A percentile compares a stretch with the other conserved stretches of the same genome.
These are phyloP conservation scores for Sphaerosporella brunnea DNA, from an alignment of 495 filamentous ascomycete species.

Conservation along the genomic window DNA sequence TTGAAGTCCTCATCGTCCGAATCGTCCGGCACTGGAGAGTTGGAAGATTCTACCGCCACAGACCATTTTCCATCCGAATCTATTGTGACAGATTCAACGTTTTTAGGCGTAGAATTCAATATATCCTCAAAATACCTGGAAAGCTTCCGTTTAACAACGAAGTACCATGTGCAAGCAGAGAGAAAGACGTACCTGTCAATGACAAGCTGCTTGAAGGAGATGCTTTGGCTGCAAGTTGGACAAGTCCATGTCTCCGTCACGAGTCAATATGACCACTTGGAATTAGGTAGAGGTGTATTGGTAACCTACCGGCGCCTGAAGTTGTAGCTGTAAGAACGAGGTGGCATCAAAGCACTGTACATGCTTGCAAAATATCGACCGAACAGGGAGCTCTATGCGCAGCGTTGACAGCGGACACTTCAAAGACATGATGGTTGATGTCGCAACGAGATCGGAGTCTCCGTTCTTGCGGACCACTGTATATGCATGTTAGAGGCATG, in stretches of 20 bases:
- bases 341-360: slow-evolving; percentile 92
- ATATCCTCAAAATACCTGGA: slow-evolving; percentile 81
- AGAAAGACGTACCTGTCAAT: slow-evolving; percentile 57
- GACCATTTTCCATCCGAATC: slow-evolving; percentile 75
- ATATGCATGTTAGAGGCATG: slow-evolving; percentile 14
- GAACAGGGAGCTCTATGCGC: slow-evolving; percentile 60
- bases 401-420: slow-evolving; percentile 82
- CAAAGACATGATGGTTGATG: slow-evolving; percentile 70
- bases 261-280: no score
- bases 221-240: slow-evolving; percentile 72
- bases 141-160: slow-evolving; percentile 3
- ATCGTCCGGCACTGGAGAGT: slow-evolving; percentile 17
- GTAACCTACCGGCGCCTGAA: slow-evolving; percentile 64
- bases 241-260: slow-evolving; percentile 55
- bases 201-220: slow-evolving; percentile 61
- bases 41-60: slow-evolving; percentile 28
- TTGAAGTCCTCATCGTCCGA: slow-evolving; percentile 41
- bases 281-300: no score
- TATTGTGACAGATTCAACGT: slow-evolving; percentile 69
- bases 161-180: background rate
- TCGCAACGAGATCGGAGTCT: slow-evolving; percentile 75
- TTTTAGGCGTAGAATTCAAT: slow-evolving; percentile 46
- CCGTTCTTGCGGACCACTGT: slow-evolving; percentile 63
- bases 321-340: slow-evolving; percentile 81
- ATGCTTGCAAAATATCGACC: slow-evolving; percentile 64